Conservation (phyloP, 2,329 filamentous ascomycete species). For the Penicillium corylophilum region DNA sequence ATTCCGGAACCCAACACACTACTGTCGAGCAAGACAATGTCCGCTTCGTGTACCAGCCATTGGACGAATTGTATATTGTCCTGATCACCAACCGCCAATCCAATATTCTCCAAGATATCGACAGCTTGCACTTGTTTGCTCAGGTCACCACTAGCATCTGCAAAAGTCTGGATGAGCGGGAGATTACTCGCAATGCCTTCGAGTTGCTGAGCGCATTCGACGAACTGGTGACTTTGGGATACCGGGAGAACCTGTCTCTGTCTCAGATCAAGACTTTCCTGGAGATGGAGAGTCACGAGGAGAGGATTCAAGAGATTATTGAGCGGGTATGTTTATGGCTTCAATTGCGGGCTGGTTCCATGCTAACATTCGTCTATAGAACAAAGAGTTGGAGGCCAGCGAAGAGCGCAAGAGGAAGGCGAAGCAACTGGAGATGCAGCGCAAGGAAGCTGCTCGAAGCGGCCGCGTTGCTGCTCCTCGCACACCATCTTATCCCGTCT, state of each 20-base stretch:
- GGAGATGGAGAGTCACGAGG: constrained; percentile 99
- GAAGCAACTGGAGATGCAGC: constrained; percentile 97
- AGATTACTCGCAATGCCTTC: constrained; percentile 92
- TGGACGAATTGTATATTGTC: constrained; percentile 99
- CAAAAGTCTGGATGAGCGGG: constrained; percentile 91
- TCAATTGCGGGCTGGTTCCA: constrained; percentile 18
- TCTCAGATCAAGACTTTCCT: constrained; percentile 98
- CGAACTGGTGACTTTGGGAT: constrained; percentile 92
- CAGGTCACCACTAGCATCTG: constrained; percentile 97
- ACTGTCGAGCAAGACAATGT: constrained; percentile 99
- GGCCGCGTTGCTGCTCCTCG: constrained; percentile 67
- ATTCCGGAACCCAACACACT: constrained; percentile 94
- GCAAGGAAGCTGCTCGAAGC: constrained; percentile 86
- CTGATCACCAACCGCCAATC: constrained; percentile 99
- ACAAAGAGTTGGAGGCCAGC: constrained; percentile 97
- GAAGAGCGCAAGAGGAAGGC: constrained; percentile 98
- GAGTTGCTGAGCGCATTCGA: constrained; percentile 96
- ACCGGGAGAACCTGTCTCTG: constrained; percentile 92
- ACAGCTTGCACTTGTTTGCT: constrained; percentile 94
- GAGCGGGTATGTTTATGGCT: constrained; percentile 62
- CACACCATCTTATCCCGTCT: constrained; percentile 81
- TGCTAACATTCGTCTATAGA: constrained; percentile 54
- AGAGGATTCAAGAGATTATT: constrained; percentile 98
- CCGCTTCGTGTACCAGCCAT: constrained; percentile 97
- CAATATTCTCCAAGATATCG: constrained; percentile 98